Evolutionary conservation across 2,329 filamentous ascomycete species (phyloP).

Genomic region (Myriosclerotinia curreyana): DNA sequence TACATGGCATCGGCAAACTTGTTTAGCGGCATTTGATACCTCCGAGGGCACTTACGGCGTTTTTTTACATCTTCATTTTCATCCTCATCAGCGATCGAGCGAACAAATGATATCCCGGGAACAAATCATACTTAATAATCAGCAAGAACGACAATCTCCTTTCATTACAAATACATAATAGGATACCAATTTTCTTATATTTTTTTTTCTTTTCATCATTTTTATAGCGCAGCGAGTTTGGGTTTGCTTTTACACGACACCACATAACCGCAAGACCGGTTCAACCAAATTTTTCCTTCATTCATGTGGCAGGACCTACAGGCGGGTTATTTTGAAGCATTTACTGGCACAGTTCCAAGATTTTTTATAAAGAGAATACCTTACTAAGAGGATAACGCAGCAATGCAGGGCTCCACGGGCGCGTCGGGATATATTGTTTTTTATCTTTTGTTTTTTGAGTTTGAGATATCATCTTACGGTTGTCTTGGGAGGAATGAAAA

Average conservation of each 20-base stretch:
- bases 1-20: conserved; percentile 24
- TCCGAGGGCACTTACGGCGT: conserved; percentile 32
- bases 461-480: conserved; percentile 21
- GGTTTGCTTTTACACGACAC: conserved; percentile 48
- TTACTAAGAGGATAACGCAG: conserved; percentile 57
- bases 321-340: conserved; percentile 37
- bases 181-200: conserved; percentile 31
- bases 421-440: conserved; percentile 40
- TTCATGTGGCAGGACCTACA: conserved; percentile 37
- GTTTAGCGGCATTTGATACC: conserved; percentile 40
- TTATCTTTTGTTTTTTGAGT: conserved; percentile 34
- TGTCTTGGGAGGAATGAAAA: conserved; percentile 8
- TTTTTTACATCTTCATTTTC: conserved; percentile 28
- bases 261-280: conserved; percentile 38
- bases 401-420: conserved; percentile 55
- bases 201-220: conserved; percentile 37
- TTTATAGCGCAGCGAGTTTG: conserved; percentile 54
- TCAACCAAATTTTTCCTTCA: conserved; percentile 35
- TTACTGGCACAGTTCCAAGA: conserved; percentile 32
- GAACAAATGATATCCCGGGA: conserved; percentile 33
- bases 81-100: conserved; percentile 37
- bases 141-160: conserved; percentile 24
- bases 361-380: conserved; percentile 40
- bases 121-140: conserved; percentile 28
- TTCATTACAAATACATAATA: conserved; percentile 38